Base-by-base conservation (phyloP, 2,329 filamentous ascomycete genomes). In the Immersiporthe knoxdaviesiana region DNA sequence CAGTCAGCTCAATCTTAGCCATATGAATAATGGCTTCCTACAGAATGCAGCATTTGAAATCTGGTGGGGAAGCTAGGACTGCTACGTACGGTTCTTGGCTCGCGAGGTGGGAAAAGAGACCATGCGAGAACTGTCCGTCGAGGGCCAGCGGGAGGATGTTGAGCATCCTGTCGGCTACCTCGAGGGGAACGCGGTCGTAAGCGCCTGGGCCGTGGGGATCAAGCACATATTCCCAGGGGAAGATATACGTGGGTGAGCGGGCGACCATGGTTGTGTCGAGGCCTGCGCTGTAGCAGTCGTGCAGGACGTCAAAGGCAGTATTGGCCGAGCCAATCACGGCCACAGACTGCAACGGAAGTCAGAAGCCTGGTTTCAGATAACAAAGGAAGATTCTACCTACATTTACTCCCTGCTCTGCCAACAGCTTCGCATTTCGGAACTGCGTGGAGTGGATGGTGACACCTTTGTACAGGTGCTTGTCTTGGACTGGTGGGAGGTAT, bases 291-390 rank as follows among this genome's bases (percentile, higher is more conserved):
- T 79, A 68, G 67, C 77, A 80, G 68, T 81, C 78, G 14, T 76
- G 72, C 12, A 79, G 68, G 1, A 81, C 73, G 71, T 82, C 79
- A 67, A 83, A 83, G 8, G 78, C 81, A 0, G 78, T 80, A 66
- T 82, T 82, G 30, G 78, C 79, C 0, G 80, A 80, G 24, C 80
- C 81, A 35, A 80, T 73, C 10, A 81, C 73, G 21, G 76, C 52
- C 12, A 77, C 78, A 2, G 77, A 75, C 75, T 62, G 21, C 7
- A 39, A 39, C 2, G 10, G 12, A 39, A 39, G 37, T 35, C 37
- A 39, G 8, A 39, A 12, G 10, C 12, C 37, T 11, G 10, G 12
- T 39, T 2, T 39, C n/a, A n/a, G n/a, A n/a, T 39, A 11, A 39
- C 7, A 39, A 11, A 11, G 37, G 11, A 39, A 11, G 37, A 12